These are phyloP conservation scores for Takashimella koratensis DNA, from an alignment of 1,284 basidiomycete genomes.

Conservation along the genomic window DNA sequence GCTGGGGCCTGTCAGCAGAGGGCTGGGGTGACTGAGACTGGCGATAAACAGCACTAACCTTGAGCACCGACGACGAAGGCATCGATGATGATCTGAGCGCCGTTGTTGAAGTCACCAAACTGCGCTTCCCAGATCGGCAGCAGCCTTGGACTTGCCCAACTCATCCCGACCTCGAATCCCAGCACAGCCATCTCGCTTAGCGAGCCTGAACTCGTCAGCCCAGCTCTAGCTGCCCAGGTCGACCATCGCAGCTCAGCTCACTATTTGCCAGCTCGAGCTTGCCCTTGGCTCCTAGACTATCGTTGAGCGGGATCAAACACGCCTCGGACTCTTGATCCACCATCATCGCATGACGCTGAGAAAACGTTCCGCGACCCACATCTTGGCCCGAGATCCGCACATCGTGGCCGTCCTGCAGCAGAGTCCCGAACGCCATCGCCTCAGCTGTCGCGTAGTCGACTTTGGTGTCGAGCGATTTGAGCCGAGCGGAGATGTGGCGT, in stretches of 20 bases:
- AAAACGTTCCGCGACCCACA: slow-evolving; percentile 83
- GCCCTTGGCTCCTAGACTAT: slow-evolving; percentile 54
- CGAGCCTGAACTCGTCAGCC: slow-evolving; percentile 56
- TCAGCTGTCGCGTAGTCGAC: slow-evolving; percentile 89
- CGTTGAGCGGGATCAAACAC: slow-evolving; percentile 72
- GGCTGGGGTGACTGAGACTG: no score
- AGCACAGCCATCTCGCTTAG: slow-evolving; percentile 80
- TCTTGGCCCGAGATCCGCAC: slow-evolving; percentile 86
- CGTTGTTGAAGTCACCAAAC: slow-evolving; percentile 84
- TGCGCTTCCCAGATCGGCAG: slow-evolving; percentile 89
- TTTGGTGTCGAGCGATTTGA: slow-evolving; percentile 64
- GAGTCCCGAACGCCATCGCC: slow-evolving; percentile 77
- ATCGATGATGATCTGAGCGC: slow-evolving; percentile 82
- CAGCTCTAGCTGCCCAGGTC: background rate
- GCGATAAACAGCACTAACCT: slow-evolving; percentile 62
- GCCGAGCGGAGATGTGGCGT: slow-evolving; percentile 70
- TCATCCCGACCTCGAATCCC: slow-evolving; percentile 81
- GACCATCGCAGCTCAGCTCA: slow-evolving; percentile 47
- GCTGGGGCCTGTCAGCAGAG: no score
- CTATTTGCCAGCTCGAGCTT: slow-evolving; percentile 81
- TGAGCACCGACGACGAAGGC: slow-evolving; percentile 78
- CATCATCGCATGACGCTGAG: slow-evolving; percentile 85
- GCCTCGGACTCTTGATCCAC: slow-evolving; percentile 78
- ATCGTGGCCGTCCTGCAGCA: slow-evolving; percentile 73
- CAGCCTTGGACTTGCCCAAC: slow-evolving; percentile 74